Conservation (phyloP, 306 rosid species). For the Sicyos baderoa region DNA sequence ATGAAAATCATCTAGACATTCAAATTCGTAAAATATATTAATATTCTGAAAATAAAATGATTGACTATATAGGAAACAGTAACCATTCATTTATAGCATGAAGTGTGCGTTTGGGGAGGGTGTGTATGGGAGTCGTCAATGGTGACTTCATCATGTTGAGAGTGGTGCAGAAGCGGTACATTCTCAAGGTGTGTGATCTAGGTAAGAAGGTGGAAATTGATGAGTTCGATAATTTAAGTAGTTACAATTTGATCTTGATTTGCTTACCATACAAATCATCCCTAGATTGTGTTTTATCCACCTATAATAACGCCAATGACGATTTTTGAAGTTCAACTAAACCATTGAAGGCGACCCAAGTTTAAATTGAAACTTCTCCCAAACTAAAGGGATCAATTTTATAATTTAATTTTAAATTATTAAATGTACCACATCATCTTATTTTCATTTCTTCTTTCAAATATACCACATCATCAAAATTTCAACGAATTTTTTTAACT, state of each 20-base stretch:
- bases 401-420: background rate
- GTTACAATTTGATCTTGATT: too few species aligned
- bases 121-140: too few species aligned
- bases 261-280: background rate
- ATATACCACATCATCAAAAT: background rate
- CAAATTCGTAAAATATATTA: conserved; percentile 50
- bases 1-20: conserved; percentile 45
- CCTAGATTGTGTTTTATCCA: background rate
- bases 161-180: too few species aligned
- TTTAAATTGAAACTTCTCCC: background rate
- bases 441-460: background rate
- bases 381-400: background rate
- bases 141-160: too few species aligned
- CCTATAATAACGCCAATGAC: background rate
- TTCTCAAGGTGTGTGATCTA: too few species aligned
- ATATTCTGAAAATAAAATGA: conserved; percentile 36
- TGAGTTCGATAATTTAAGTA: too few species aligned
- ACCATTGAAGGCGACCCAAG: background rate
- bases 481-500: conserved; percentile 4
- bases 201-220: too few species aligned
- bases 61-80: background rate
- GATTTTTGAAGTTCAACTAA: background rate
- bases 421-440: conserved; percentile 1
- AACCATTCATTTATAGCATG: too few species aligned
- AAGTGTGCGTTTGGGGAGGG: too few species aligned